A percentile compares a stretch with the other conserved stretches of the same genome.
These are phyloP conservation scores for Epichloe bromicola DNA, from an alignment of 2,329 filamentous ascomycete genomes.

Conservation along the genomic window DNA sequence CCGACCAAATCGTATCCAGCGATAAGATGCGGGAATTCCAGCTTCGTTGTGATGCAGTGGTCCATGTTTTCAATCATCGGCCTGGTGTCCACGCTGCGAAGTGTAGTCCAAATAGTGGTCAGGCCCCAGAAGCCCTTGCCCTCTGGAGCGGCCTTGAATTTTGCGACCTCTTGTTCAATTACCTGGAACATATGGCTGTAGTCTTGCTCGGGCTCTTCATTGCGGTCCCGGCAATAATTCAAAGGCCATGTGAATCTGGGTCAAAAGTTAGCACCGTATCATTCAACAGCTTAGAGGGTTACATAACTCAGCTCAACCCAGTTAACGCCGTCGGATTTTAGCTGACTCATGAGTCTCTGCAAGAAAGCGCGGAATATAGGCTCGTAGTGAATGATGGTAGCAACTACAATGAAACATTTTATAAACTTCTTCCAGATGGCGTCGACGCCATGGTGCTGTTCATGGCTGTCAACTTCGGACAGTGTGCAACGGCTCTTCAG, in stretches of 20 bases:
- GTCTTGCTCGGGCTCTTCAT: slow-evolving; percentile 52
- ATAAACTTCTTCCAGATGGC: slow-evolving; percentile 76
- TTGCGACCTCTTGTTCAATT: slow-evolving; percentile 63
- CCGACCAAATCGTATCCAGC: slow-evolving; percentile 85
- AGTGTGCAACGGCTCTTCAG: slow-evolving; percentile 61
- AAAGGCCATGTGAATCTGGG: slow-evolving; percentile 56
- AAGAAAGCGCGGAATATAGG: slow-evolving; percentile 74
- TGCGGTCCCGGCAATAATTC: slow-evolving; percentile 52
- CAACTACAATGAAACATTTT: slow-evolving; percentile 59
- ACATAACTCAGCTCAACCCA: slow-evolving; percentile 64
- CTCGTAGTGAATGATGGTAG: slow-evolving; percentile 74
- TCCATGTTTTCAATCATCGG: slow-evolving; percentile 72
- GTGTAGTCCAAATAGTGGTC: slow-evolving; percentile 71
- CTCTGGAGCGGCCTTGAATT: slow-evolving; percentile 58
- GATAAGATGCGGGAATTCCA: slow-evolving; percentile 64
- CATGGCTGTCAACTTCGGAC: slow-evolving; percentile 56
- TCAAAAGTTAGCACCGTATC: background rate
- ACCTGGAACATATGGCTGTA: slow-evolving; percentile 58
- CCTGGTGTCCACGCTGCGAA: slow-evolving; percentile 51
- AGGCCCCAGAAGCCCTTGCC: slow-evolving; percentile 74
- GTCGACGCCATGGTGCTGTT: slow-evolving; percentile 72
- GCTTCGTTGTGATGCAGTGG: slow-evolving; percentile 70
- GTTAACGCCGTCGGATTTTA: slow-evolving; percentile 69
- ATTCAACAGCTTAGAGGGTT: background rate
- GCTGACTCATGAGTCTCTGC: slow-evolving; percentile 52